These are phyloP conservation scores for Trichoderma koningii DNA, from an alignment of 2,329 filamentous ascomycete species.

Conservation along the genomic window DNA sequence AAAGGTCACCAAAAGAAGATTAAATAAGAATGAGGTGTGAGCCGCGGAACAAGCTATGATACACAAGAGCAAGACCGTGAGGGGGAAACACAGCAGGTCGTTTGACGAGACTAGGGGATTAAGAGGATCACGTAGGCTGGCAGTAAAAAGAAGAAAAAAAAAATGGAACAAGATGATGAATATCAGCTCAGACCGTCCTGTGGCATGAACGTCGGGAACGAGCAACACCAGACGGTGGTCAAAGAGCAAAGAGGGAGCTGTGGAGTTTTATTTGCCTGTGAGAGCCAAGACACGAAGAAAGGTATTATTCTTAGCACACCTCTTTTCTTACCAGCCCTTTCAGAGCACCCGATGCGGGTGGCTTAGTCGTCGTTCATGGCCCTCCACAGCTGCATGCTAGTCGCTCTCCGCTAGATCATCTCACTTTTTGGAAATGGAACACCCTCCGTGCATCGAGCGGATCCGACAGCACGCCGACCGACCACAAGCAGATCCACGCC, in stretches of 20 bases:
- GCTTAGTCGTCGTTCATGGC: slow-evolving; percentile 25
- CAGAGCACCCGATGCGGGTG: slow-evolving; percentile 17
- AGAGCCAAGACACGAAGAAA: background rate
- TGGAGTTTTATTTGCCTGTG: slow-evolving; percentile 21
- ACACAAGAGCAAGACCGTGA: background rate
- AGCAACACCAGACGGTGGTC: background rate
- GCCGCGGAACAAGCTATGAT: background rate
- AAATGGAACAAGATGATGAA: background rate
- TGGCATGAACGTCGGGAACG: background rate
- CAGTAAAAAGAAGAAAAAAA: background rate
- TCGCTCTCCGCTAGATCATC: slow-evolving; percentile 24
- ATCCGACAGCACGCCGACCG: background rate
- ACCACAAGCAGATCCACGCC: slow-evolving; percentile 9
- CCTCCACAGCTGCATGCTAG: slow-evolving; percentile 16
- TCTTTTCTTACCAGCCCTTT: slow-evolving; percentile 13
- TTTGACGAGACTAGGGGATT: background rate
- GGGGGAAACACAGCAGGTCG: background rate
- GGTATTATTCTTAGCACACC: slow-evolving; percentile 13
- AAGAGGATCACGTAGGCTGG: background rate
- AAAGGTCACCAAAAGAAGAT: background rate
- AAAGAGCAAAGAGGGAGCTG: slow-evolving; percentile 2
- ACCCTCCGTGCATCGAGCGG: slow-evolving; percentile 16
- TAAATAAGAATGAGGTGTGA: background rate
- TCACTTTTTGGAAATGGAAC: slow-evolving; percentile 7
- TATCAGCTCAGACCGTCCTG: slow-evolving; percentile 14